phyloP scores from a whole-genome alignment of 2,329 filamentous ascomycete species.

The Bretziella fagacearum region DNA sequence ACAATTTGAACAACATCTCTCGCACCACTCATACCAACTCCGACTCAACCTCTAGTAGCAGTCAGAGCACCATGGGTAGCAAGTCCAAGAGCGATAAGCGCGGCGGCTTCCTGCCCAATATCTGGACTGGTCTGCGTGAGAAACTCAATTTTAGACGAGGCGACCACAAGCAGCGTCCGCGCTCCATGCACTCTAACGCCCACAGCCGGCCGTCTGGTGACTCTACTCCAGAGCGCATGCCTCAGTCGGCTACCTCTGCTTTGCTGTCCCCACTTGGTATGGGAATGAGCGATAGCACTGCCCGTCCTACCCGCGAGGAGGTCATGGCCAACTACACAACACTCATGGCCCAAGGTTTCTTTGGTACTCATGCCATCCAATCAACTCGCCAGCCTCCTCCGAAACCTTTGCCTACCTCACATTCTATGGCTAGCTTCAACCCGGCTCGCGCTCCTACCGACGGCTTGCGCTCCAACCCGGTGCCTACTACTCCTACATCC shows the following conservation, averaged over 20 bases:
- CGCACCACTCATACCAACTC: conserved; percentile 6
- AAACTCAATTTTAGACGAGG: conserved; percentile 18
- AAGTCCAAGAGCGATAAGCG: conserved; percentile 13
- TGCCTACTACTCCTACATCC: conserved; percentile 14
- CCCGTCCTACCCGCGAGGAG: conserved; percentile 26
- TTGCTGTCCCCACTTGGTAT: conserved; percentile 3
- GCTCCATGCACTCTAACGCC: conserved; percentile 12
- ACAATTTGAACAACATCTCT: conserved; percentile 5
- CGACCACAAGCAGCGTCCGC: conserved; percentile 10
- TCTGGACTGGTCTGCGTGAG: conserved; percentile 21
- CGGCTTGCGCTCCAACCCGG: conserved; percentile 10
- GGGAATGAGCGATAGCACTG: conserved; percentile 8
- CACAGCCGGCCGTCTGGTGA: too few relatives aligned
- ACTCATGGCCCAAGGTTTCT: conserved; percentile 41
- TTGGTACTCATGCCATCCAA: conserved; percentile 39
- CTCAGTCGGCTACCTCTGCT: not conserved
- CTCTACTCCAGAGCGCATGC: not conserved
- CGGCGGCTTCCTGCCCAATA: conserved; percentile 12
- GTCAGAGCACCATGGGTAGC: conserved; percentile 8
- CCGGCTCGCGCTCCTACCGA: conserved; percentile 13
- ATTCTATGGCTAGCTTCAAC: conserved; percentile 12
- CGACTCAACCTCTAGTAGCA: not conserved
- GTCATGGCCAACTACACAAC: conserved; percentile 39
- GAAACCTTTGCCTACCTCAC: conserved; percentile 11
- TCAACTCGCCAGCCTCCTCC: conserved; percentile 33